Evolutionary conservation across 2,329 filamentous ascomycete genomes (phyloP), one percentile per base, ranked within the genome.

Genomic region (Chaetomium sp.): DNA sequence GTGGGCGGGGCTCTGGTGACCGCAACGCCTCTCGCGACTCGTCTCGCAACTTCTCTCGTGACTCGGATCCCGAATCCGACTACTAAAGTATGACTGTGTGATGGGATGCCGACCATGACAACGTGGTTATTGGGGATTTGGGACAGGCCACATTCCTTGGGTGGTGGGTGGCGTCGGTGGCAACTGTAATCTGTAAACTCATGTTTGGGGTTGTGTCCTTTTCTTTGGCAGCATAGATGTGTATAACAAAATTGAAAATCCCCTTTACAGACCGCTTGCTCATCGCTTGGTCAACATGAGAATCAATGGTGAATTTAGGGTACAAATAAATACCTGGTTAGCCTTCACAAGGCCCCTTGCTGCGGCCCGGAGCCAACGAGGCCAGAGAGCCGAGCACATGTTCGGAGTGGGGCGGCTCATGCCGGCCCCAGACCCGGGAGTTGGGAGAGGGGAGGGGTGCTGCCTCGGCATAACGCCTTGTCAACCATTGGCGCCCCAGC

Each of bases 381-480:
- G 29, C 19, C 10, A 21, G 51, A 59, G 21, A 60, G 50, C 56
- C 47, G 60, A 45, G 56, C 53, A 55, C 64, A 53, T 57, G 61
- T 33, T 13, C 57, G 21, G 50, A 16, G 64, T 64, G 65, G 65
- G 65, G 57, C 49, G 19, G 23, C 42, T 33, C 12, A 10, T 58
- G 35, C 33, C 25, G 60, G 16, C 54, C 23, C 64, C 56, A 55
- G 29, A 56, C 54, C 60, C 60, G 55, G 25, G 21, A 42, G 29
- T 59, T 60, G 33, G 60, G 50, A 54, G 29, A 55, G 29, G 27
- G 19, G 27, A 7, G 29, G 35, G 21, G 21, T 57, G 66, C 49
- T 61, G 66, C 66, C 66, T 67, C 66, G 66, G 66, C 66, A 63
- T 63, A 42, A 60, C 19, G 21, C 7, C 5, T 19, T 42, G 35